Evolutionary conservation across 305 asterid genomes (phyloP).

Genomic region (Rubia tinctorum): DNA sequence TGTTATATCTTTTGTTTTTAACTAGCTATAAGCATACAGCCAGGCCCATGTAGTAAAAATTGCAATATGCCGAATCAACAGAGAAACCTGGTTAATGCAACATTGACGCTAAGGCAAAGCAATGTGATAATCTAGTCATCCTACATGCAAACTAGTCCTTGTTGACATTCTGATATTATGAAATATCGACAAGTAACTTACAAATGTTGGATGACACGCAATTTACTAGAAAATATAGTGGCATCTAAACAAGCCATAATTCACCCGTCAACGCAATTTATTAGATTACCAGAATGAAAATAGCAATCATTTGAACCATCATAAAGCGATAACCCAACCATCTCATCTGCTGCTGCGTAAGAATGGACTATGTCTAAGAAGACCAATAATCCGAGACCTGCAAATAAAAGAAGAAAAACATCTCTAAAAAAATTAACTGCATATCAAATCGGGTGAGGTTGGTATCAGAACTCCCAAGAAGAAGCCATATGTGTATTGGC

Average conservation of each 20-base stretch:
- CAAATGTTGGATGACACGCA: not conserved
- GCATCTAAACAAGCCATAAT: constrained; percentile 7
- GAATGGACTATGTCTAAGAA: constrained; percentile 93
- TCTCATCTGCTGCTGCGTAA: constrained; percentile 97
- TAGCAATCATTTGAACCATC: constrained; percentile 99
- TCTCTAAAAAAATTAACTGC: constrained; percentile 8
- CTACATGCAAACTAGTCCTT: not conserved
- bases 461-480: constrained; percentile 3
- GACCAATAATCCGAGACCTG: constrained; percentile 89
- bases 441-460: constrained; percentile 1
- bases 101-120: not conserved
- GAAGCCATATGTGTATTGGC: not conserved
- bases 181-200: not conserved
- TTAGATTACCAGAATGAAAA: constrained; percentile 76
- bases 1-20: not conserved
- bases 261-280: constrained; percentile 6
- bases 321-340: constrained; percentile 90
- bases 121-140: constrained; percentile 1
- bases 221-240: not conserved
- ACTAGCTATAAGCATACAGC: not conserved
- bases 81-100: not conserved
- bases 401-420: constrained; percentile 23
- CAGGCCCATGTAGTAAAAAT: not conserved
- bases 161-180: not conserved
- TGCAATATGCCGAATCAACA: not conserved